Base-by-base conservation (phyloP, 2,329 filamentous ascomycete species). In the Cyclaneusma minus region DNA sequence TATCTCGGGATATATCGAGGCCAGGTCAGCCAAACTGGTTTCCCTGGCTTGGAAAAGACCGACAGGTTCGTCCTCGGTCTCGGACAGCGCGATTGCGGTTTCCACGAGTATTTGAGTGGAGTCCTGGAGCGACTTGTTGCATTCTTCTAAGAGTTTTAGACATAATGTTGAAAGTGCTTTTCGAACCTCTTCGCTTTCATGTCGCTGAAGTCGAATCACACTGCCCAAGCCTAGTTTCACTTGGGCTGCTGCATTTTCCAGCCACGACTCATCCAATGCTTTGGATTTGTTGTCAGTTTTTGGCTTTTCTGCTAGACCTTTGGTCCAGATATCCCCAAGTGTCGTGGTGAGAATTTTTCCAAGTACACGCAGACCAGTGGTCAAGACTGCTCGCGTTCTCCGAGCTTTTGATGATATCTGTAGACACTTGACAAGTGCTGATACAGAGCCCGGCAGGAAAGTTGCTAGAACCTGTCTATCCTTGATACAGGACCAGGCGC, bases 391-490 rank as follows among this genome's bases (percentile, higher is more conserved):
- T 37, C 63, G 72, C 24, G 64, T 60, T 17, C 68, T 57, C 25
- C 68, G 60, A 37, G 64, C 62, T 21, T 65, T 68, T 1, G 74
- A 78, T 1, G 71, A 70, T 4, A 78, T 75, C 26, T 92, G 54
- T 1, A 83, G 56, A 32, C 38, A 43, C 41, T 77, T 85, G 3
- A 78, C 74, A 13, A 98, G 55, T 1, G 73, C 70, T 3, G 89
- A 95, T 0, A 93, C 68, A 1, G 82, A 82, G 7, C 85, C 83
- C 0, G 91, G 89, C 21, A 95, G 60, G 42, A 98, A 89, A 34
- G 69, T 85, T 7, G 83, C 81, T 29, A 92, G 57, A 3, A 80
- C 70, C n/a, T 78, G 65, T 24, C 65, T 66, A 40, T 89, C 77
- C 27, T 64, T 70, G 22, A 93, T 61, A 13, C 70, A 67, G 5